Evolutionary conservation across 345 rosid genomes (phyloP).

Genomic region (Clausena lansium): DNA sequence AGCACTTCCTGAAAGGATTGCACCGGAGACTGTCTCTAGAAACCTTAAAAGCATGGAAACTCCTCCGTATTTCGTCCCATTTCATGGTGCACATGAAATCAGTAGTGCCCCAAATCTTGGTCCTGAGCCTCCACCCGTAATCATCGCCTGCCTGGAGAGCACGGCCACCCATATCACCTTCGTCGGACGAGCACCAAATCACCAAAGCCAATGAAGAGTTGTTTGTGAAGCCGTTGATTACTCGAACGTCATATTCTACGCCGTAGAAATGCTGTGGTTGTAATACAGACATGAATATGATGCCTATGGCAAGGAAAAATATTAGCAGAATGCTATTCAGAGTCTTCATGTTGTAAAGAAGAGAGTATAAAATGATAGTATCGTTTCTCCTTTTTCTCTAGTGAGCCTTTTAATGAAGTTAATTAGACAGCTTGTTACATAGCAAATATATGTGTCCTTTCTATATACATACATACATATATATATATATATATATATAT

Average conservation of each 20-base stretch:
- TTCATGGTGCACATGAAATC: conserved; percentile 69
- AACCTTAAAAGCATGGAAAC: conserved; percentile 63
- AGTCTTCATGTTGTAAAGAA: conserved; percentile 35
- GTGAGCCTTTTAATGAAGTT: background rate
- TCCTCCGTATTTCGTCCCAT: conserved; percentile 57
- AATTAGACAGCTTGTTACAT: too few relatives aligned
- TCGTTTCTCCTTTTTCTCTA: too few relatives aligned
- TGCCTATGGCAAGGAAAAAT: conserved; percentile 20
- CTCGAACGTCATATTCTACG: conserved; percentile 64
- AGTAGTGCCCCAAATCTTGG: conserved; percentile 41
- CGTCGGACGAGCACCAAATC: conserved; percentile 76
- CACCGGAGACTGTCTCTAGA: conserved; percentile 60
- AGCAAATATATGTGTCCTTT: background rate
- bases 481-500: background rate
- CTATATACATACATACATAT: background rate
- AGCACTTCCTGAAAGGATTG: conserved; percentile 58
- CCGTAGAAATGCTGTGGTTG: conserved; percentile 37
- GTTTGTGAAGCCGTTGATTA: conserved; percentile 75
- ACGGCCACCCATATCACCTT: conserved; percentile 78
- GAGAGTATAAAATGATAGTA: background rate
- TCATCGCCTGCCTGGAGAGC: conserved; percentile 95
- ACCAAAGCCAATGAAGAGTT: conserved; percentile 85
- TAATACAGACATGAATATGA: conserved; percentile 31
- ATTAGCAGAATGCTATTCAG: conserved; percentile 19
- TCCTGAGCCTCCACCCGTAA: conserved; percentile 62